Conservation (phyloP, 306 rosid species). For the Canavalia ensiformis region DNA sequence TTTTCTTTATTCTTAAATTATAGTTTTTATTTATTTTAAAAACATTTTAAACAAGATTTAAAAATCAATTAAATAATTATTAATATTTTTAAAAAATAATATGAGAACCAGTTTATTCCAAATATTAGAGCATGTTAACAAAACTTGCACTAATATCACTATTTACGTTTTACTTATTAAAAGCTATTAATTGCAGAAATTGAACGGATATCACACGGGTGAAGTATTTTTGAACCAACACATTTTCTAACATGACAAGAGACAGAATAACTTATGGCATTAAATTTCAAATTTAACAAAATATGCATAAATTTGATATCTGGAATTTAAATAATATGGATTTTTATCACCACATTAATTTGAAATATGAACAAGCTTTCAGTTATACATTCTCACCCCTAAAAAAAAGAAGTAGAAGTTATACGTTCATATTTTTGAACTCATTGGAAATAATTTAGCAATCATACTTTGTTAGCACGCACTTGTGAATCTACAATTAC, state of each 20-base stretch:
- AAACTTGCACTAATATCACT: background rate
- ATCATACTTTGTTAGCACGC: background rate
- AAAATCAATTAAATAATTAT: too few species aligned
- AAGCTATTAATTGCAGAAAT: background rate
- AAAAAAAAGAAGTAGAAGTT: background rate
- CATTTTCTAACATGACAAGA: too few species aligned
- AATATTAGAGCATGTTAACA: background rate
- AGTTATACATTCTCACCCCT: background rate
- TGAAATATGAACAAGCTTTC: background rate
- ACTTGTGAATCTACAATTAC: background rate
- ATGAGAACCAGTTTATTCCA: too few species aligned
- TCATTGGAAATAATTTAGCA: background rate
- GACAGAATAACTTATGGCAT: background rate
- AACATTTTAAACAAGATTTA: too few species aligned
- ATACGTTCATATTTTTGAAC: background rate
- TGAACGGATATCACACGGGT: background rate
- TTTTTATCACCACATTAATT: background rate
- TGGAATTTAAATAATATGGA: background rate
- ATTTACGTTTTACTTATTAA: background rate
- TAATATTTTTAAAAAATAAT: too few species aligned
- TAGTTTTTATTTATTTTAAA: too few species aligned
- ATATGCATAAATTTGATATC: background rate
- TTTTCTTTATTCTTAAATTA: too few species aligned
- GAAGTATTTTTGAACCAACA: background rate
- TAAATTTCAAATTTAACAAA: background rate